Base-by-base conservation (phyloP, 2,329 filamentous ascomycete genomes). In the Aureobasidium uvarum region DNA sequence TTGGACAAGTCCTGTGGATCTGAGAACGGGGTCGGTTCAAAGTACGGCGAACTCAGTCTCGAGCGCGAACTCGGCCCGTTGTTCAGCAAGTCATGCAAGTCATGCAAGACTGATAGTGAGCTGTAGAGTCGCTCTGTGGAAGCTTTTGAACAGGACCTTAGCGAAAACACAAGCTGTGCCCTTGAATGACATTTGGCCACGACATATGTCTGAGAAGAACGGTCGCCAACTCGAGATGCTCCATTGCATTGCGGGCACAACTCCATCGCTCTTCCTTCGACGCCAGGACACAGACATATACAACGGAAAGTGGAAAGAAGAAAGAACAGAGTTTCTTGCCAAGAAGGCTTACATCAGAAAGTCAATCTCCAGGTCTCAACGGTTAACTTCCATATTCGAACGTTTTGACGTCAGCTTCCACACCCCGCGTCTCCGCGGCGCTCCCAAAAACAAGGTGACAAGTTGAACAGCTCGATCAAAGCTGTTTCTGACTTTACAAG, bases 371-470 rank as follows among this genome's bases (percentile, higher is more conserved):
- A 41, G 25, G 20, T 41, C 33, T 14, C 23, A 43, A 58, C 38
- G 38, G 38, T 33, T 25, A 16, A 56, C 23, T 56, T n/a, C 54
- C 54, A 58, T 28, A 31, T 43, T n/a, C 16, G 54, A 28, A 14
- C 38, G 16, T 31, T 41, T 58, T 58, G 54, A 58, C 54, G 54
- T 58, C 54, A 58, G 54, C 39, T 58, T 43, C 14, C 18, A 36
- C 18, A n/a, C 54, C 54, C 54, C 54, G 38, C 54, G 43, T 39
- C 54, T 58, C 54, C 54, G 54, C 54, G 54, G 54, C 54, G 45
- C 54, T 33, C 2, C 20, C 52, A 55, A 8, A 46, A 46, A 20
- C 8, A 46, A 46, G 43, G 20, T 25, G 43, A 55, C 46, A 31
- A 14, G 43, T 31, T 13, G 25, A 45, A 31, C 7, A 43, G 23